phyloP scores from a whole-genome alignment of 2,329 filamentous ascomycete species.

The Neoscytalidium dimidiatum region DNA sequence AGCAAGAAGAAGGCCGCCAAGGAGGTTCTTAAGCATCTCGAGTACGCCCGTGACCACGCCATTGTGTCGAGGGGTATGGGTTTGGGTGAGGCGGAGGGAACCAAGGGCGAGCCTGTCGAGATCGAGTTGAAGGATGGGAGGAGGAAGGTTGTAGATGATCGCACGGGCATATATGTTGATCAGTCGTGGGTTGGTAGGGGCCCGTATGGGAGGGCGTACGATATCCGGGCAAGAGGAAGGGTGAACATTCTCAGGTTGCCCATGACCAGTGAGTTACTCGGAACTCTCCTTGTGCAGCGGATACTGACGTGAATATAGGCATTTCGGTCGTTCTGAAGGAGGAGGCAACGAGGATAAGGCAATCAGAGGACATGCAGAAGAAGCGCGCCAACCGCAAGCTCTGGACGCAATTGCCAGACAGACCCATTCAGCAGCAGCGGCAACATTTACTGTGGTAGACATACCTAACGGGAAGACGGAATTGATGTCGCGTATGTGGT shows the following conservation, averaged over 20 bases:
- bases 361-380: slow-evolving; percentile 74
- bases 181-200: slow-evolving; percentile 91
- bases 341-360: slow-evolving; percentile 82
- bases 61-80: slow-evolving; percentile 85
- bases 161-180: slow-evolving; percentile 83
- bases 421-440: slow-evolving; percentile 78
- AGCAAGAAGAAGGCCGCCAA: slow-evolving; percentile 89
- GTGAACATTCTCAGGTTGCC: slow-evolving; percentile 70
- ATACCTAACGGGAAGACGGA: not conserved
- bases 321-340: slow-evolving; percentile 87
- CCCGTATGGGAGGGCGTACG: slow-evolving; percentile 56
- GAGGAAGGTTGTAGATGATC: slow-evolving; percentile 69
- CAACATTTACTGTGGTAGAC: slow-evolving; percentile 89
- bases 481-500: not conserved
- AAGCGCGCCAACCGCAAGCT: slow-evolving; percentile 75
- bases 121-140: slow-evolving; percentile 76
- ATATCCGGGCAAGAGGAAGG: slow-evolving; percentile 75
- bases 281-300: not conserved
- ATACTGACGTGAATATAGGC: slow-evolving; percentile 47
- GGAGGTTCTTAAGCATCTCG: slow-evolving; percentile 77
- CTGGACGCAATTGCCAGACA: slow-evolving; percentile 86
- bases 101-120: slow-evolving; percentile 47
- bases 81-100: slow-evolving; percentile 46
- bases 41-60: slow-evolving; percentile 79
- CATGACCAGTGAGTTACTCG: slow-evolving; percentile 66